A percentile compares a stretch with the other conserved stretches of the same genome.
Evolutionary conservation across 2,329 filamentous ascomycete genomes (phyloP).

Genomic region (Tolypocladium capitatum): DNA sequence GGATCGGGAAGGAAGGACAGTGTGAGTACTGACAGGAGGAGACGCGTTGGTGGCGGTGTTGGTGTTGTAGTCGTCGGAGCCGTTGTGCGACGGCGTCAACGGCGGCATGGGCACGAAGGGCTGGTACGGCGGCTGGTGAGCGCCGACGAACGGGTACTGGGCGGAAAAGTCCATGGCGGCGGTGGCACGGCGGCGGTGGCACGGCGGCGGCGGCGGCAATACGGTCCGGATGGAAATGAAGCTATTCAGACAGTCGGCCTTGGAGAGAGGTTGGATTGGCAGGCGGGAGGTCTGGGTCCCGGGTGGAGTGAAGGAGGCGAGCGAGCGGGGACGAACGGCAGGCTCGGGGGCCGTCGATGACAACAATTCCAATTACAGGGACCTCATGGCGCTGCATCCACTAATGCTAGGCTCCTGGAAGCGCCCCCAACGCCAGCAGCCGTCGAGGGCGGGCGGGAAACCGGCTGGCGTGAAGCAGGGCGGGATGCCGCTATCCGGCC

Average conservation of each 20-base stretch:
- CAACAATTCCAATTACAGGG: too few species aligned
- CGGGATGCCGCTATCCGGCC: too few species aligned
- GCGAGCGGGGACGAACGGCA: too few species aligned
- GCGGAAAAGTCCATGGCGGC: conserved; percentile 38
- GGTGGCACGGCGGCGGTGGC: background rate
- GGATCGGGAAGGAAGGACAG: background rate
- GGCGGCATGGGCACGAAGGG: conserved; percentile 40
- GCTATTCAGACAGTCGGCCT: background rate
- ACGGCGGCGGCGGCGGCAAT: background rate
- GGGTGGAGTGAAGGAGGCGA: too few species aligned
- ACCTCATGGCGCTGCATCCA: too few species aligned
- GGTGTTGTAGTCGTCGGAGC: conserved; percentile 41
- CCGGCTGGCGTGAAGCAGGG: too few species aligned
- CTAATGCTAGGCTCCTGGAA: too few species aligned
- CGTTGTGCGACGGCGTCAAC: conserved; percentile 39
- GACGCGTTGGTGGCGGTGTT: conserved; percentile 28
- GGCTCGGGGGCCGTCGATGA: too few species aligned
- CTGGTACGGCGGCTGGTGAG: conserved; percentile 32
- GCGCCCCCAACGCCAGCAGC: too few species aligned
- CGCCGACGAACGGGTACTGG: conserved; percentile 32
- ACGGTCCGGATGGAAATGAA: background rate
- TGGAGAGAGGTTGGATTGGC: background rate
- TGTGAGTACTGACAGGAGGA: conserved; percentile 34
- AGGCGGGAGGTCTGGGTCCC: background rate
- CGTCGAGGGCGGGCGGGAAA: too few species aligned